Conservation (phyloP, 345 rosid genomes). For the Heritiera fomes region DNA sequence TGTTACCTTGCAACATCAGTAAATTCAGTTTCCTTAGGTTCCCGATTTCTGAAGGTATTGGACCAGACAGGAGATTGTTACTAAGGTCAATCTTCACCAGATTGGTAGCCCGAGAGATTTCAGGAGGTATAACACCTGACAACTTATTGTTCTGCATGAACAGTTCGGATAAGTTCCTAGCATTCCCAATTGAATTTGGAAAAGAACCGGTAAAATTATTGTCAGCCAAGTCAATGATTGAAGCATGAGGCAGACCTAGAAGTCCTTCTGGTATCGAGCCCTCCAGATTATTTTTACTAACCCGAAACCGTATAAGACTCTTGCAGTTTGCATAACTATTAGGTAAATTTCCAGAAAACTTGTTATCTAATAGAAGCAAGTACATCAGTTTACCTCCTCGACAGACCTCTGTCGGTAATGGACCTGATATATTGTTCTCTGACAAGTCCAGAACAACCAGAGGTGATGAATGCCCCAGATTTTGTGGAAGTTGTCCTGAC, state of each 20-base stretch:
- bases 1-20: slow-evolving; percentile 70
- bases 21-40: slow-evolving; percentile 66
- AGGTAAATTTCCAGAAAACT: slow-evolving; percentile 68
- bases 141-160: slow-evolving; percentile 72
- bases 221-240: slow-evolving; percentile 76
- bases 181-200: slow-evolving; percentile 50
- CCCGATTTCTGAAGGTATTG: slow-evolving; percentile 78
- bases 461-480: slow-evolving; percentile 58
- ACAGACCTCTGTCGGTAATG: slow-evolving; percentile 68
- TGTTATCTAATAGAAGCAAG: slow-evolving; percentile 72
- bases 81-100: slow-evolving; percentile 93
- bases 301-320: slow-evolving; percentile 74
- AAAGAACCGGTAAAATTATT: slow-evolving; percentile 71
- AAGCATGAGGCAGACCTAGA: slow-evolving; percentile 73
- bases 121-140: slow-evolving; percentile 66
- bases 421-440: slow-evolving; percentile 74
- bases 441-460: slow-evolving; percentile 73
- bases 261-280: slow-evolving; percentile 67
- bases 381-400: slow-evolving; percentile 68
- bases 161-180: slow-evolving; percentile 79
- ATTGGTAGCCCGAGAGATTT: slow-evolving; percentile 63
- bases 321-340: slow-evolving; percentile 59
- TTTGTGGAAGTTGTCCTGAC: slow-evolving; percentile 68
- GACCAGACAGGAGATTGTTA: slow-evolving; percentile 67
- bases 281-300: slow-evolving; percentile 60